Conservation (phyloP, 2,329 filamentous ascomycete species). For the Aspergillus sp. region DNA sequence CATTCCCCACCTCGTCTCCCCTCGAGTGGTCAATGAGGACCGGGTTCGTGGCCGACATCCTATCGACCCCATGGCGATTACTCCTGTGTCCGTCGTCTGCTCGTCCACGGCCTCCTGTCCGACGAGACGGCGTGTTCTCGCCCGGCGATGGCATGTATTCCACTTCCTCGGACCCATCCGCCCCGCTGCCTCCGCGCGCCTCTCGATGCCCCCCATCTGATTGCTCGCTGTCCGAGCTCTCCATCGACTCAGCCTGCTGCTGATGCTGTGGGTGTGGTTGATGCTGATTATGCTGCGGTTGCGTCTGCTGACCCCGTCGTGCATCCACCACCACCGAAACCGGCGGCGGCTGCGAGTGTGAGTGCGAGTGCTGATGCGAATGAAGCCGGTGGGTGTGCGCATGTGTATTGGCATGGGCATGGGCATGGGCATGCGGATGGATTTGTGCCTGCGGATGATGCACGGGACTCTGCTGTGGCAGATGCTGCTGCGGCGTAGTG, state of each 20-base stretch:
- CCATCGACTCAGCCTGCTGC: conserved; percentile 10
- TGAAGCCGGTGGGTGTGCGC: background rate
- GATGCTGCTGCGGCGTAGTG: background rate
- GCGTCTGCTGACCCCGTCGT: background rate
- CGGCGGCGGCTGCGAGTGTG: background rate
- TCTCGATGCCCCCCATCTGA: conserved; percentile 11
- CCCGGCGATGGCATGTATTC: conserved; percentile 20
- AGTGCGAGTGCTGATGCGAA: background rate
- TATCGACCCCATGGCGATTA: background rate
- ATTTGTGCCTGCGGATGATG: background rate
- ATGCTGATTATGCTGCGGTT: conserved; percentile 10
- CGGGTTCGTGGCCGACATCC: background rate
- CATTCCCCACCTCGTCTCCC: conserved; percentile 14
- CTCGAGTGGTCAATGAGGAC: background rate
- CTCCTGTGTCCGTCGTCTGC: background rate
- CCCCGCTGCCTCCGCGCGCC: conserved; percentile 10
- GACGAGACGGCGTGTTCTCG: background rate
- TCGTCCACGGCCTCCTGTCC: background rate
- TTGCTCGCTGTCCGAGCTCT: conserved; percentile 17
- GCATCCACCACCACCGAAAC: background rate
- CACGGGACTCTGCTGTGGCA: background rate
- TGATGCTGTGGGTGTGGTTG: conserved; percentile 7
- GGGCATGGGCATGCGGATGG: background rate
- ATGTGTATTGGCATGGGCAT: background rate
- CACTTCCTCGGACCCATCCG: conserved; percentile 11